These are phyloP conservation scores for Irpex sp. DNA, from an alignment of 1,284 basidiomycete genomes.

Conservation along the genomic window DNA sequence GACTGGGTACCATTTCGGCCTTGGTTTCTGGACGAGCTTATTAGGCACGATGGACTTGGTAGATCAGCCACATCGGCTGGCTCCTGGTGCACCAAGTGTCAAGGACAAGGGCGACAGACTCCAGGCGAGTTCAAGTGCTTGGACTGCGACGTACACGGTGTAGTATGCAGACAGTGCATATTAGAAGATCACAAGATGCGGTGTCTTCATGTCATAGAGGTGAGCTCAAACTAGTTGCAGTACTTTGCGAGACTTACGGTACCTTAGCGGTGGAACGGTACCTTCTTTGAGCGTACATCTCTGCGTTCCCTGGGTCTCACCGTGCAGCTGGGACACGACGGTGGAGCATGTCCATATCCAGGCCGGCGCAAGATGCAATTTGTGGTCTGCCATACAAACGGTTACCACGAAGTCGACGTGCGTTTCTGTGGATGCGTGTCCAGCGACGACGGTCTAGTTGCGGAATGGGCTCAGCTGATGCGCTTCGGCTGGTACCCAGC, in stretches of 20 bases:
- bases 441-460: background rate
- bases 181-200: background rate
- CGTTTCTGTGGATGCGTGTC: constrained; percentile 6
- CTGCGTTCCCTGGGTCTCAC: constrained; percentile 3
- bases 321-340: constrained; percentile 11
- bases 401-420: constrained; percentile 4
- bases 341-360: background rate
- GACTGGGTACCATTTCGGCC: background rate
- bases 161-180: background rate
- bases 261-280: constrained; percentile 1
- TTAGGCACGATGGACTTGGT: background rate
- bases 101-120: background rate
- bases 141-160: background rate
- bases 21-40: background rate
- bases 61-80: background rate
- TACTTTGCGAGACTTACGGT: background rate
- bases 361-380: background rate
- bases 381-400: constrained; percentile 3
- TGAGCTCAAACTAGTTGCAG: background rate
- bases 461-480: constrained; percentile 9
- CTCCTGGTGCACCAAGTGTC: background rate
- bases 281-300: background rate
- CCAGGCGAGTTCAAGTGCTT: background rate
- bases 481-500: constrained; percentile 13
- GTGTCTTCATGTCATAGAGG: background rate